phyloP scores from a whole-genome alignment of 2,329 filamentous ascomycete genomes.

The Exophiala sp. region DNA sequence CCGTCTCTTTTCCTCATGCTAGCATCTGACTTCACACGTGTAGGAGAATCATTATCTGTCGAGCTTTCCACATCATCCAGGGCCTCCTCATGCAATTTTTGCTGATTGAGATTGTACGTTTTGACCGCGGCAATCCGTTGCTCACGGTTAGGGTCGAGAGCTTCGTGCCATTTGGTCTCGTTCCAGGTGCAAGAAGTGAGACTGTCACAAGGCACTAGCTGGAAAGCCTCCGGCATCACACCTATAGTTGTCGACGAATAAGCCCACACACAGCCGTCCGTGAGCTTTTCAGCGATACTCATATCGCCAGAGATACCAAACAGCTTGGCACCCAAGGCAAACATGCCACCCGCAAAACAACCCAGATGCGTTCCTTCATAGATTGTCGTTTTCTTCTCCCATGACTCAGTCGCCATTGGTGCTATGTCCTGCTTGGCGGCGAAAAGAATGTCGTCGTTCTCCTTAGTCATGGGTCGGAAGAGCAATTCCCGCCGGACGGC shows the following conservation, averaged over 20 bases:
- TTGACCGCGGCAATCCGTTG: constrained; percentile 25
- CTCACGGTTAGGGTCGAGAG: constrained; percentile 35
- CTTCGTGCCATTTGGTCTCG: constrained; percentile 49
- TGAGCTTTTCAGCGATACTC: constrained; percentile 54
- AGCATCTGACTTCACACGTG: neutral
- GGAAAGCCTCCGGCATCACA: constrained; percentile 60
- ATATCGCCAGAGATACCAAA: constrained; percentile 55
- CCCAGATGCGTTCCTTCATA: constrained; percentile 57
- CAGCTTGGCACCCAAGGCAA: constrained; percentile 56
- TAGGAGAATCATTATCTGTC: neutral
- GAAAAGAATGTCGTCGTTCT: constrained; percentile 41
- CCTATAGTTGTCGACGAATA: constrained; percentile 56
- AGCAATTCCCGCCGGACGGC: constrained; percentile 40
- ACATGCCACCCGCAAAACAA: constrained; percentile 62
- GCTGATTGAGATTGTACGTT: constrained; percentile 25
- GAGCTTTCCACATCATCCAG: neutral
- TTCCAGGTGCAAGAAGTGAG: constrained; percentile 51
- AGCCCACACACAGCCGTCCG: constrained; percentile 62
- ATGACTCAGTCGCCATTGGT: constrained; percentile 19
- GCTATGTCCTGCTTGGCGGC: constrained; percentile 32
- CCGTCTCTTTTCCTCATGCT: constrained; percentile 29
- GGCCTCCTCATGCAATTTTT: constrained; percentile 19
- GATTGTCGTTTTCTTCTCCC: constrained; percentile 35
- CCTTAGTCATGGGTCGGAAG: constrained; percentile 43
- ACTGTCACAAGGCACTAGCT: constrained; percentile 50